Evolutionary conservation across 2,329 filamentous ascomycete genomes (phyloP), one percentile per base, ranked within the genome.

Genomic region (Hysterium pulicare): DNA sequence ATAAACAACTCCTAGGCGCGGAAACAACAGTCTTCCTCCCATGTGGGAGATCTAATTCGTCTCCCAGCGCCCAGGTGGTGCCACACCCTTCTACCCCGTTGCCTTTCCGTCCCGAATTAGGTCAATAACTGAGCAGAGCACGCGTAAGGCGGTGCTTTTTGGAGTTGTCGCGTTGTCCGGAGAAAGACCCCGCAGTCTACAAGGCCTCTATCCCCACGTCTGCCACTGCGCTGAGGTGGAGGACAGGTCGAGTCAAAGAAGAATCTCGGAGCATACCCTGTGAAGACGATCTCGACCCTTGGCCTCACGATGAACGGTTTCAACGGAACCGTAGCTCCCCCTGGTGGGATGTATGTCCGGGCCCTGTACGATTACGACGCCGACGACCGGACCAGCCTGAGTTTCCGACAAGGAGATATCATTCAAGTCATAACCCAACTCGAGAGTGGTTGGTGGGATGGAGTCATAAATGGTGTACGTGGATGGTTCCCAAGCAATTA

Each of bases 401-500:
- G 90, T 71, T 98, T 98, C 70, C 88, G 89, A 58, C 87, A 95
- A 67, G 93, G 93, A 61, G 93, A 98, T 71, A 83, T 97, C 54
- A 98, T 98, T 59, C 91, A 97, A 71, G 93, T 98, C 57, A 91
- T 98, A 58, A 98, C 93, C 40, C 91, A 96, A 71, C 78, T 97
- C 44, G 93, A 98, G 69, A 97, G 90, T 60, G 93, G 93, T 43
- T 98, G 93, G 93, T 98, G 93, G 93, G 93, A 98, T 71, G 93
- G 93, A 37, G 89, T 98, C 42, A 95, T 98, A 66, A 93, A 96
- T 61, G 89, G 90, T 45, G 87, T 95, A 55, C 84, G 93, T 64
- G 93, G 93, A 65, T 98, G 93, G 93, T 98, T 98, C 67, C 93
- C 93, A 28, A 97, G 91, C 76, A 98, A 98, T 69, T 98, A 98